Conservation (phyloP, 371 early-diverging fungal genomes). For the Mucor saturninus region DNA sequence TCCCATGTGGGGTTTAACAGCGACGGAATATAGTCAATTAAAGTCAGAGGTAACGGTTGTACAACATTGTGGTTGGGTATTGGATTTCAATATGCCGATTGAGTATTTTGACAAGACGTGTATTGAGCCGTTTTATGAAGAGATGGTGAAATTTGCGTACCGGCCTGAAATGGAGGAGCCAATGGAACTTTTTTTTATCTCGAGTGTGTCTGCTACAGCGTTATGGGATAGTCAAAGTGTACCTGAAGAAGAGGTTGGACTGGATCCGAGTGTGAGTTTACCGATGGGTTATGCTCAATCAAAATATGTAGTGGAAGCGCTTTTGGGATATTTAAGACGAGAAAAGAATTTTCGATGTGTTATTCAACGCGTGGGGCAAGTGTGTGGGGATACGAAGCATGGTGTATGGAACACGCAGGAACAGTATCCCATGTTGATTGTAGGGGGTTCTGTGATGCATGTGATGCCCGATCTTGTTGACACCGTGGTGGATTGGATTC, state of each 20-base stretch:
- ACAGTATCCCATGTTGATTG: conserved; percentile 37
- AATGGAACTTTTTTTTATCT: conserved; percentile 39
- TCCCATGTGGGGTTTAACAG: conserved; percentile 29
- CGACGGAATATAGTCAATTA: conserved; percentile 23
- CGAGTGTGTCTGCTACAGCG: conserved; percentile 33
- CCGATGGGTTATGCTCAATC: conserved; percentile 50
- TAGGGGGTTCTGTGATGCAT: conserved; percentile 19
- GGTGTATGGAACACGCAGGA: conserved; percentile 50
- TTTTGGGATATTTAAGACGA: conserved; percentile 28
- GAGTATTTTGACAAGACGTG: conserved; percentile 38
- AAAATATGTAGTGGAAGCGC: conserved; percentile 42
- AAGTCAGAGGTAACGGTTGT: conserved; percentile 36
- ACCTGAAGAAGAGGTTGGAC: conserved; percentile 25
- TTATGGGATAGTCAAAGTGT: conserved; percentile 6
- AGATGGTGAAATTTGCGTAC: conserved; percentile 40
- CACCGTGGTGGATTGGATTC: conserved; percentile 40
- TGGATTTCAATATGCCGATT: conserved; percentile 41
- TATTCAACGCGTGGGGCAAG: conserved; percentile 48
- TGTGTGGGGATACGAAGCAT: conserved; percentile 39
- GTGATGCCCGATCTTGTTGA: conserved; percentile 34
- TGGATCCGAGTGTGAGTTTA: conserved; percentile 28
- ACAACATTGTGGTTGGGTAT: conserved; percentile 38
- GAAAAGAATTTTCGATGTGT: conserved; percentile 40
- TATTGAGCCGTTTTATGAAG: conserved; percentile 30
- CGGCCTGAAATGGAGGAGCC: conserved; percentile 11